These are phyloP conservation scores for Rhodofomes roseus DNA, from an alignment of 1,284 basidiomycete genomes.

Conservation along the genomic window DNA sequence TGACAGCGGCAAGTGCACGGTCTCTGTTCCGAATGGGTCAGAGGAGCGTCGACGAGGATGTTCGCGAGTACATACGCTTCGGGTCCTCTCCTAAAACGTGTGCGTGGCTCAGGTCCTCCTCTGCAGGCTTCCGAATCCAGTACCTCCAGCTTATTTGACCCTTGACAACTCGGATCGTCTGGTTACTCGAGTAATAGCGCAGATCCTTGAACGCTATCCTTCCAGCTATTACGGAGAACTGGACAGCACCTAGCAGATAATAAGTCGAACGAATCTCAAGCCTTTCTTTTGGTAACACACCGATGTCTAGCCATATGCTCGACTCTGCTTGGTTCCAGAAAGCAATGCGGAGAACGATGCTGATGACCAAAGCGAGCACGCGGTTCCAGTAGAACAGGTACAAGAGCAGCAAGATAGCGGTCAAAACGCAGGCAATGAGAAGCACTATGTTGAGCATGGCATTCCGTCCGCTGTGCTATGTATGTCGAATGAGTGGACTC, in stretches of 20 bases:
- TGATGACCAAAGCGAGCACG: slow-evolving; percentile 66
- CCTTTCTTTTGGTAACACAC: slow-evolving; percentile 34
- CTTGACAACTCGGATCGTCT: slow-evolving; percentile 79
- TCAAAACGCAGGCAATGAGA: slow-evolving; percentile 68
- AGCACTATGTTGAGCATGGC: slow-evolving; percentile 57
- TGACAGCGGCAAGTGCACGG: slow-evolving; percentile 40
- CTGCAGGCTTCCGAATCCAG: slow-evolving; percentile 78
- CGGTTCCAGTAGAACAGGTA: slow-evolving; percentile 93
- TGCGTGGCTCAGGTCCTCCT: slow-evolving; percentile 59
- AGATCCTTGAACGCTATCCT: slow-evolving; percentile 84
- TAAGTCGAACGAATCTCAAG: background rate
- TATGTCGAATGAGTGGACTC: background rate
- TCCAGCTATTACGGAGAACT: slow-evolving; percentile 86
- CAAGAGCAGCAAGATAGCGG: slow-evolving; percentile 65
- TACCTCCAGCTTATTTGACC: slow-evolving; percentile 88
- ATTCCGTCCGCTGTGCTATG: background rate
- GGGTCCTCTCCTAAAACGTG: slow-evolving; percentile 45
- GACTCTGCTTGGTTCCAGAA: slow-evolving; percentile 71
- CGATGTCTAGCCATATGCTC: slow-evolving; percentile 76
- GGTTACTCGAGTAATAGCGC: slow-evolving; percentile 86
- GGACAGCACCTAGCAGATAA: slow-evolving; percentile 66
- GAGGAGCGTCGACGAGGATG: background rate
- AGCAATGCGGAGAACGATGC: slow-evolving; percentile 53
- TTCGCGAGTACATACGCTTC: slow-evolving; percentile 34
- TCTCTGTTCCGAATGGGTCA: slow-evolving; percentile 13